A percentile compares a stretch with the other conserved stretches of the same genome.
Evolutionary conservation across 2,329 filamentous ascomycete genomes (phyloP).

Genomic region (Metarhizium guizhouense): DNA sequence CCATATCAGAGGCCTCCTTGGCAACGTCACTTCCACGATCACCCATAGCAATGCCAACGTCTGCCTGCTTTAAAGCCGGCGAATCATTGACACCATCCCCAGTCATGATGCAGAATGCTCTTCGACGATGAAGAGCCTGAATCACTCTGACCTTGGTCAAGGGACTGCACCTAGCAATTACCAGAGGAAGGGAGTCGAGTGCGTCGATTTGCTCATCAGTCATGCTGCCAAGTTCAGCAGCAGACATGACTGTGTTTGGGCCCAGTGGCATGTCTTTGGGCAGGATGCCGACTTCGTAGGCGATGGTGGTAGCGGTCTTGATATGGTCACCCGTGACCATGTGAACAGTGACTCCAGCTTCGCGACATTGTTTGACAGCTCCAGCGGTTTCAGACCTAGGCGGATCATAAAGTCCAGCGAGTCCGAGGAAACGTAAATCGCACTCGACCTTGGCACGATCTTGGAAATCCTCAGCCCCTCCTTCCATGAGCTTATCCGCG

Average conservation of each 20-base stretch:
- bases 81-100: slow-evolving; percentile 70
- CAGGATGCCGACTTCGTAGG: slow-evolving; percentile 56
- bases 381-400: slow-evolving; percentile 57
- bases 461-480: slow-evolving; percentile 25
- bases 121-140: slow-evolving; percentile 60
- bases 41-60: slow-evolving; percentile 71
- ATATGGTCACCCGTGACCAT: slow-evolving; percentile 65
- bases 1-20: slow-evolving; percentile 79
- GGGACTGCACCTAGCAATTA: slow-evolving; percentile 61
- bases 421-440: slow-evolving; percentile 54
- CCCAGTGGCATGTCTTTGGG: slow-evolving; percentile 24
- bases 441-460: slow-evolving; percentile 46
- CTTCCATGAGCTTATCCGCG: slow-evolving; percentile 39
- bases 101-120: slow-evolving; percentile 64
- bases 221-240: slow-evolving; percentile 53
- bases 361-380: slow-evolving; percentile 49
- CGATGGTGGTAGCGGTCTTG: slow-evolving; percentile 58
- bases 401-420: slow-evolving; percentile 65
- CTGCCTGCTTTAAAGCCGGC: slow-evolving; percentile 61
- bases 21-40: slow-evolving; percentile 63
- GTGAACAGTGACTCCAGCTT: slow-evolving; percentile 56
- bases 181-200: slow-evolving; percentile 52
- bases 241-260: slow-evolving; percentile 47
- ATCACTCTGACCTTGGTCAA: slow-evolving; percentile 69
- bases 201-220: slow-evolving; percentile 54